Conservation (phyloP, 495 filamentous ascomycete species). For the Poronia punctata region DNA sequence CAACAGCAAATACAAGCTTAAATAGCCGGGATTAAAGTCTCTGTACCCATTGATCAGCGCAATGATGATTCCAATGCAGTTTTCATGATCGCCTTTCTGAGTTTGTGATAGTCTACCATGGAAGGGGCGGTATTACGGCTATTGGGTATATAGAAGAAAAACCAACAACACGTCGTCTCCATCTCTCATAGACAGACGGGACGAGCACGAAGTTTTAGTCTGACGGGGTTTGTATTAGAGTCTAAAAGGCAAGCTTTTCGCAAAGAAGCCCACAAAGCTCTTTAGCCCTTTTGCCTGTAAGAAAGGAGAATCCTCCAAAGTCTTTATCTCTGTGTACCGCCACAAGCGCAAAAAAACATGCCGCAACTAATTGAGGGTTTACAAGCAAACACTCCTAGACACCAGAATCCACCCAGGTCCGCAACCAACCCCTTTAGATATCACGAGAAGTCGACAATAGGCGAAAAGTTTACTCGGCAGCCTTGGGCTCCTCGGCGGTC, state of each 20-base stretch:
- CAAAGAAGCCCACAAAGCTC: constrained; percentile 38
- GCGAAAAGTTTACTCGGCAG: constrained; percentile 38
- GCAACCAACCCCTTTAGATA: constrained; percentile 23
- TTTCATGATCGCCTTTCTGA: too few relatives aligned
- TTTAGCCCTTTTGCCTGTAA: constrained; percentile 34
- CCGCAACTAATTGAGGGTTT: constrained; percentile 40
- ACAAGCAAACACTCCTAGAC: constrained; percentile 49
- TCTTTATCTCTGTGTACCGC: constrained; percentile 40
- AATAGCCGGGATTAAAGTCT: too few relatives aligned
- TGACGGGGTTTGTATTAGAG: constrained; percentile 39
- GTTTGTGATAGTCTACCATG: too few relatives aligned
- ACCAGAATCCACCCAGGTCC: constrained; percentile 38
- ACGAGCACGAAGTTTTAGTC: constrained; percentile 30
- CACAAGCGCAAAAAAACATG: constrained; percentile 38
- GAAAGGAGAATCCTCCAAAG: constrained; percentile 30
- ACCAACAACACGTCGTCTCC: too few relatives aligned
- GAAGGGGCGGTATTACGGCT: too few relatives aligned
- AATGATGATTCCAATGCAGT: too few relatives aligned
- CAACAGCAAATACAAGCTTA: neutral
- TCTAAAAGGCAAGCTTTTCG: constrained; percentile 43
- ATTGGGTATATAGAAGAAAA: too few relatives aligned
- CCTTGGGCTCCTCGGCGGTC: constrained; percentile 44
- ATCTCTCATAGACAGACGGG: constrained; percentile 1
- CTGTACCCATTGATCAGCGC: too few relatives aligned
- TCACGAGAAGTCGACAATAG: constrained; percentile 25